phyloP scores from a whole-genome alignment of 2,329 filamentous ascomycete genomes.

The Calonectria pauciramosa region DNA sequence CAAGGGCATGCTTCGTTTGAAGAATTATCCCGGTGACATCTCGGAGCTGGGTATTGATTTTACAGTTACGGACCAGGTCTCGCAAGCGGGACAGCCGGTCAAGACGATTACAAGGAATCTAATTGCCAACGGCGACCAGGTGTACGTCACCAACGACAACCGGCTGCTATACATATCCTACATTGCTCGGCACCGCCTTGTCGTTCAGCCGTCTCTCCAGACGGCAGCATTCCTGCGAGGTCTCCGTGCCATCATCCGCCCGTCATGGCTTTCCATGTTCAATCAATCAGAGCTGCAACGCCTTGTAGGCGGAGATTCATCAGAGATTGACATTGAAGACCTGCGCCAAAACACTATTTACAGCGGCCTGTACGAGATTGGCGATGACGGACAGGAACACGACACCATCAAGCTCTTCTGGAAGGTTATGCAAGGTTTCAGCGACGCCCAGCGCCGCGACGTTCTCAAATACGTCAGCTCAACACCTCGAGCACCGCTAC shows the following conservation, averaged over 20 bases:
- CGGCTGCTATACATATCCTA: constrained; percentile 94
- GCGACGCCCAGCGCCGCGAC: constrained; percentile 82
- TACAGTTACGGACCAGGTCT: constrained; percentile 82
- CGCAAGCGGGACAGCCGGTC: constrained; percentile 58
- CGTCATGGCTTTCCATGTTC: constrained; percentile 97
- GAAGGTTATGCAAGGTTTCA: constrained; percentile 84
- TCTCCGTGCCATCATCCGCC: constrained; percentile 88
- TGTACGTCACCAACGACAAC: constrained; percentile 90
- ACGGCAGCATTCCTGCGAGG: constrained; percentile 91
- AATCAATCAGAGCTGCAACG: constrained; percentile 96
- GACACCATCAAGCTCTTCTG: constrained; percentile 90
- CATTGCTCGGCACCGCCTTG: constrained; percentile 88
- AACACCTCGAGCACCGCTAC: constrained; percentile 88
- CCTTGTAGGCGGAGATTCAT: constrained; percentile 88
- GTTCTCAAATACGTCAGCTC: constrained; percentile 97
- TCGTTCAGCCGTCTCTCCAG: constrained; percentile 83
- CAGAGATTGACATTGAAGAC: constrained; percentile 89
- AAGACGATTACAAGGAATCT: constrained; percentile 81
- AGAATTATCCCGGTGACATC: constrained; percentile 88
- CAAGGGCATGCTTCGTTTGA: constrained; percentile 84
- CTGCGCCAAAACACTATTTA: constrained; percentile 88
- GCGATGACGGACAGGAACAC: constrained; percentile 90
- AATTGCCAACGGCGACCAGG: constrained; percentile 81
- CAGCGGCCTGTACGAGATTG: constrained; percentile 88
- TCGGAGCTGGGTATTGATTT: constrained; percentile 82